Conservation (phyloP, 306 rosid species). For the Vicia villosa region DNA sequence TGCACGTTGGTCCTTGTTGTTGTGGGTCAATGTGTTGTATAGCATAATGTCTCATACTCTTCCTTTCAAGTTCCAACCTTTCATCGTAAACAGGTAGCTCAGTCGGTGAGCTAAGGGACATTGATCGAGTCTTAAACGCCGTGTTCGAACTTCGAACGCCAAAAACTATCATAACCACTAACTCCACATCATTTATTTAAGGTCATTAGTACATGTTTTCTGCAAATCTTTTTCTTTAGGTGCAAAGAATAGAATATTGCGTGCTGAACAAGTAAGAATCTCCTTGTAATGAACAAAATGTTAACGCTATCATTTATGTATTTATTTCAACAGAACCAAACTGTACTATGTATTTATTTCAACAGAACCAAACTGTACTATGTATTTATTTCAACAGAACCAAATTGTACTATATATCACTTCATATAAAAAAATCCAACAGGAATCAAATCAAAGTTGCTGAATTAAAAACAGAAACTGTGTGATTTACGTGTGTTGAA, state of each 20-base stretch:
- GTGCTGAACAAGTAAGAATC: conserved; percentile 39
- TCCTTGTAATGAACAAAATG: conserved; percentile 28
- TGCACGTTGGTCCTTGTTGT: neutral
- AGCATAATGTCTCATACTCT: neutral
- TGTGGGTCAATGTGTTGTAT: neutral
- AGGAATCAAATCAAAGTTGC: conserved; percentile 56
- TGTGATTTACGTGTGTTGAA: neutral
- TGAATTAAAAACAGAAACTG: conserved; percentile 45
- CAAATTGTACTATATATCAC: neutral
- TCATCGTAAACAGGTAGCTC: neutral
- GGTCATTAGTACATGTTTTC: neutral
- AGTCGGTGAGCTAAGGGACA: neutral
- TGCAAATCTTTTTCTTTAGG: too few relatives aligned
- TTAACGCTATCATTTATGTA: conserved; percentile 34
- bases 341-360: too few relatives aligned
- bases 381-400: conserved; percentile 28
- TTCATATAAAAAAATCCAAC: conserved; percentile 6
- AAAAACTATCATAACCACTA: neutral
- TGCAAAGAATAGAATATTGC: conserved; percentile 44
- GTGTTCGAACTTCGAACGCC: neutral
- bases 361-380: too few relatives aligned
- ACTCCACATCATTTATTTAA: too few relatives aligned
- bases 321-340: neutral
- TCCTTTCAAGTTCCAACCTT: neutral
- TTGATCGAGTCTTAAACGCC: neutral